Evolutionary conservation across 805 yeast species (phyloP), one percentile per base, ranked within the genome.

Genomic region (Starmerella sirachaensis): DNA sequence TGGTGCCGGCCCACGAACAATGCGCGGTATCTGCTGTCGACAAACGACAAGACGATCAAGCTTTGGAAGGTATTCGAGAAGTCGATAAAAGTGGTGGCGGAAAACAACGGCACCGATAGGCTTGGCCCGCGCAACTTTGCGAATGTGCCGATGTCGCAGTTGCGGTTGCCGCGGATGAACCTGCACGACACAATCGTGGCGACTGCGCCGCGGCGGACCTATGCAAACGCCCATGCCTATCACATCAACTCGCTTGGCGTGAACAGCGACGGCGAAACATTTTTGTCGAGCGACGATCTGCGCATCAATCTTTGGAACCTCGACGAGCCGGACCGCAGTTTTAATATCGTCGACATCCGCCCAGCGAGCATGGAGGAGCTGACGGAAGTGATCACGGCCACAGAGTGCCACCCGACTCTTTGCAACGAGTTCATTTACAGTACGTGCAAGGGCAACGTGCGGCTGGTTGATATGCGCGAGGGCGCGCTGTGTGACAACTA

Each of bases 361-460:
- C 99, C 99, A 8, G 82, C 85, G 6, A 85, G 85, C 61, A 93
- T 91, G 98, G 99, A 91, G 65, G 99, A 91, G 63, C 71, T 91
- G 52, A 88, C 98, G 8, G 98, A 91, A 61, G 98, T 91, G 36
- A 88, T 91, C 48, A 91, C 99, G 13, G 73, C 86, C 54, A 93
- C 97, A 2, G 94, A 86, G 59, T 91, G 91, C 65, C 97, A 93
- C 60, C 98, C 99, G 12, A 62, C 66, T 31, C 76, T 77, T 56
- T 91, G 99, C 66, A 91, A 91, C 59, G 64, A 81, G 53, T 88
- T 91, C 61, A 85, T 88, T 85, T 88, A 91, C 63, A 78, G 94
- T 5, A 80, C 93, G 10, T 80, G 93, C 37, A 91, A 88, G 60
- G 99, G 98, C 40, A 82, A 94, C 29, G 83, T 93, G 50, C 86